Evolutionary conservation across 2,329 filamentous ascomycete genomes (phyloP).

Genomic region (Hysterium pulicare): DNA sequence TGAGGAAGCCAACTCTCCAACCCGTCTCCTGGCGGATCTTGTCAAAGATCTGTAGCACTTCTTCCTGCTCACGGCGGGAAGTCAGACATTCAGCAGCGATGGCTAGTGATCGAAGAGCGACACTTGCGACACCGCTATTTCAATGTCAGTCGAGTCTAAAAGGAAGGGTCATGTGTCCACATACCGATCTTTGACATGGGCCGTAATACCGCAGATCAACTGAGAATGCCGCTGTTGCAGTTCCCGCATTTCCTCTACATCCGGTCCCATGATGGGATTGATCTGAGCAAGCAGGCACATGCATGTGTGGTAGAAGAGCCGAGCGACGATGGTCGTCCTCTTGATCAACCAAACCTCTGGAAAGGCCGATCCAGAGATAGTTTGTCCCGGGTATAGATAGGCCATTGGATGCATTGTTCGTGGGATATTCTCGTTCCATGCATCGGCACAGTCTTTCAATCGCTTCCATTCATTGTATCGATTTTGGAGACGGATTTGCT

Average conservation of each 20-base stretch:
- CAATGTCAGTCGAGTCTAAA: constrained; percentile 6
- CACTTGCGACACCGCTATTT: constrained; percentile 65
- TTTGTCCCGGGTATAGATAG: constrained; percentile 67
- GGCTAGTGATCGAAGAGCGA: constrained; percentile 74
- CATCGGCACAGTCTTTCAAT: constrained; percentile 76
- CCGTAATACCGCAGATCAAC: constrained; percentile 84
- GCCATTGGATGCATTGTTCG: constrained; percentile 84
- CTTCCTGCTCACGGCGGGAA: constrained; percentile 69
- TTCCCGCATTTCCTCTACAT: constrained; percentile 64
- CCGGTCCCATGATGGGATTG: constrained; percentile 64
- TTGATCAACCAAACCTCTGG: constrained; percentile 89
- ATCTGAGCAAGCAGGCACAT: constrained; percentile 77
- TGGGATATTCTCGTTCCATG: constrained; percentile 76
- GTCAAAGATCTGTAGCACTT: constrained; percentile 73
- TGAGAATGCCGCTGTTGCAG: constrained; percentile 73
- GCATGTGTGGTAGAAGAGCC: constrained; percentile 85
- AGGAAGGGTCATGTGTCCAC: no score
- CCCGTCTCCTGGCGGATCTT: constrained; percentile 73
- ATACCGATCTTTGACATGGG: constrained; percentile 73
- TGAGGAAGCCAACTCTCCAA: constrained; percentile 72
- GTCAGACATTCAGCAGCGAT: constrained; percentile 73
- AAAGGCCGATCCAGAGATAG: constrained; percentile 68
- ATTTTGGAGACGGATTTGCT: constrained; percentile 62
- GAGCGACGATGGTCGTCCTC: constrained; percentile 73
- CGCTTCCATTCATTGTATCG: constrained; percentile 73